phyloP scores from a whole-genome alignment of 768 basidiomycete species.

The Atractiella rhizophila region DNA sequence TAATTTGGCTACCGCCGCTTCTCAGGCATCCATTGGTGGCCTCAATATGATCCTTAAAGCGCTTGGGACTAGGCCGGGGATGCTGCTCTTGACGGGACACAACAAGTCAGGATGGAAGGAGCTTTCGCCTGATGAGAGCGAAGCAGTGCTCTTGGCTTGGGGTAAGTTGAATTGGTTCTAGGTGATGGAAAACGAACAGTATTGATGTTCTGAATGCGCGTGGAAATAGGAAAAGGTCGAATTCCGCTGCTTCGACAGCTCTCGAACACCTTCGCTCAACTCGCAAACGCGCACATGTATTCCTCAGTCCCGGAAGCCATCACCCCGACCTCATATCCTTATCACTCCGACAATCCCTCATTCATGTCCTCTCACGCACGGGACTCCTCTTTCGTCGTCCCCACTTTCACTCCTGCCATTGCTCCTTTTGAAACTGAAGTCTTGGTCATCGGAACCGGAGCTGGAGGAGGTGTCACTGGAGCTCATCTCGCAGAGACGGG shows the following conservation, averaged over 20 bases:
- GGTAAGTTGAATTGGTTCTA: conserved; percentile 1
- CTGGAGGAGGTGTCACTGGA: conserved; percentile 14
- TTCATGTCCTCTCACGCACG: not conserved
- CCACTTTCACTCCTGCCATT: not conserved
- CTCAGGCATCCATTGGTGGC: conserved; percentile 2
- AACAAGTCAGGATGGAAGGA: conserved; percentile 1
- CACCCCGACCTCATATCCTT: conserved; percentile 4
- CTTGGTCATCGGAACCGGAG: conserved; percentile 14
- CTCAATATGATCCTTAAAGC: conserved; percentile 1
- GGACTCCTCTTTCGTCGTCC: conserved; percentile 6
- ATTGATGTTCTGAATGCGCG: too few relatives aligned
- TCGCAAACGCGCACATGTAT: not conserved
- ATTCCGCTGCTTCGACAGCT: conserved; percentile 5
- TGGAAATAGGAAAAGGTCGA: too few relatives aligned
- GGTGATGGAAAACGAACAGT: conserved; percentile 4
- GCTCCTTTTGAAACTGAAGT: conserved; percentile 13
- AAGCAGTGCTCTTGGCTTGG: conserved; percentile 7
- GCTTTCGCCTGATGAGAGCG: conserved; percentile 3
- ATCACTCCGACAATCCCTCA: conserved; percentile 1
- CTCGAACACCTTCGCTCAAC: not conserved
- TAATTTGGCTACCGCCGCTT: not conserved
- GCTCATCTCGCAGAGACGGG: conserved; percentile 11
- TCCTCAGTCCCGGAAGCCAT: not conserved
- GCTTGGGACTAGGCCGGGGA: conserved; percentile 9
- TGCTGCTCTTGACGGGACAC: conserved; percentile 8